These are phyloP conservation scores for Vitis cinerea DNA, from an alignment of 164 flowering plant genomes.

Conservation along the genomic window DNA sequence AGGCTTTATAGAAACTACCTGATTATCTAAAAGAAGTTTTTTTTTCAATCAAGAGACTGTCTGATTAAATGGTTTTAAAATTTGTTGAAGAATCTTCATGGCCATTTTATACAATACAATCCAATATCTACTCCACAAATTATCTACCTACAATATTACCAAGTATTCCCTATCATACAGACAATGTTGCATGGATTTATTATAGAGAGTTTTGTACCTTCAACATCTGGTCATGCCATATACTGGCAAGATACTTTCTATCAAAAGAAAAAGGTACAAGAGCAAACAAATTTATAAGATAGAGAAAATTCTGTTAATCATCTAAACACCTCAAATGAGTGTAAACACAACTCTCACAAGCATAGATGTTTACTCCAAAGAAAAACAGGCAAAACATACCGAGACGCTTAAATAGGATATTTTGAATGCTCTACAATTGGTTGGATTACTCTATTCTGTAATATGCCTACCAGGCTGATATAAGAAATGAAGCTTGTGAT, in stretches of 20 bases:
- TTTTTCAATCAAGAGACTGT: too few relatives aligned
- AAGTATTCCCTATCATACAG: not conserved
- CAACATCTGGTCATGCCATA: conserved; percentile 77
- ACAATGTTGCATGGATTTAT: not conserved
- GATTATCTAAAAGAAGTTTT: too few relatives aligned
- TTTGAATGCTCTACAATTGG: conserved; percentile 97
- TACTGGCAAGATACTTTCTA: conserved; percentile 80
- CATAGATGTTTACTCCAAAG: not conserved
- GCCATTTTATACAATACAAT: too few relatives aligned
- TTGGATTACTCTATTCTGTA: conserved; percentile 88
- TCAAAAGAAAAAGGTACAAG: conserved; percentile 89
- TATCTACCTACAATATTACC: too few relatives aligned
- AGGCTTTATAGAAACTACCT: too few relatives aligned
- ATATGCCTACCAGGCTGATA: conserved; percentile 75
- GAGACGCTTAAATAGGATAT: conserved; percentile 81
- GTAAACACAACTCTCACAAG: too few relatives aligned
- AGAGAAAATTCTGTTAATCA: not conserved
- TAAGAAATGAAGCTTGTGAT: not conserved
- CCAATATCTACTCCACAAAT: too few relatives aligned
- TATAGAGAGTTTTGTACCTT: conserved; percentile 48
- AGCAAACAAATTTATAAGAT: conserved; percentile 15
- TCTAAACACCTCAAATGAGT: not conserved
- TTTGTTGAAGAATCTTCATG: too few relatives aligned
- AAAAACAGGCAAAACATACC: conserved; percentile 44
- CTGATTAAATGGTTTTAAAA: too few relatives aligned